phyloP scores from a whole-genome alignment of 75 land plant species.

The Cupressus sempervirens region DNA sequence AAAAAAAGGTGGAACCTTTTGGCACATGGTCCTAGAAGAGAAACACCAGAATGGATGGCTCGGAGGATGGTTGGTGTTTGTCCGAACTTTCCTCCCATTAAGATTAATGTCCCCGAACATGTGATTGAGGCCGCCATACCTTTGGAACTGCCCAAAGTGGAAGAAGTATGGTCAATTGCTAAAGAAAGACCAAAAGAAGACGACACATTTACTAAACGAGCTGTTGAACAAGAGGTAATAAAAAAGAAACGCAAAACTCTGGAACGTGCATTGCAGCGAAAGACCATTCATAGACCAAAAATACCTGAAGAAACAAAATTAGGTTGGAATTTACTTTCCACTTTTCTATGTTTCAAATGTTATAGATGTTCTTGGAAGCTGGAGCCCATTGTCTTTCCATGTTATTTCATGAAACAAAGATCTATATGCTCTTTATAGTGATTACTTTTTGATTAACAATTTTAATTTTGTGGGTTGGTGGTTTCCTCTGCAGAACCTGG shows the following conservation, averaged over 20 bases:
- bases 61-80: conserved; percentile 40
- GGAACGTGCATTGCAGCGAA: conserved; percentile 52
- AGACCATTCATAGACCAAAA: conserved; percentile 31
- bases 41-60: conserved; percentile 71
- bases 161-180: conserved; percentile 72
- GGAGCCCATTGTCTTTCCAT: neutral
- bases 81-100: conserved; percentile 59
- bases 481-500: conserved; percentile 62
- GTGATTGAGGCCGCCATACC: conserved; percentile 13
- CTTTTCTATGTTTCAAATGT: neutral
- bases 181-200: conserved; percentile 52
- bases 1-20: conserved; percentile 56
- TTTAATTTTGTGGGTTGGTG: conserved; percentile 11
- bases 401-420: conserved; percentile 2
- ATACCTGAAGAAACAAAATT: conserved; percentile 37
- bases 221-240: conserved; percentile 50
- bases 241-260: conserved; percentile 57
- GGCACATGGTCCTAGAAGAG: conserved; percentile 65
- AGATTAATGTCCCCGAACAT: conserved; percentile 18
- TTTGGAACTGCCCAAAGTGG: conserved; percentile 46
- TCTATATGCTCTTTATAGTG: conserved; percentile 7
- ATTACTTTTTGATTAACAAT: neutral
- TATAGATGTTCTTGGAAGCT: neutral
- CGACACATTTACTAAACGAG: conserved; percentile 45
- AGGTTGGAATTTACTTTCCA: conserved; percentile 17